phyloP scores from a whole-genome alignment of 2,329 filamentous ascomycete species.

The Claviceps maximensis region DNA sequence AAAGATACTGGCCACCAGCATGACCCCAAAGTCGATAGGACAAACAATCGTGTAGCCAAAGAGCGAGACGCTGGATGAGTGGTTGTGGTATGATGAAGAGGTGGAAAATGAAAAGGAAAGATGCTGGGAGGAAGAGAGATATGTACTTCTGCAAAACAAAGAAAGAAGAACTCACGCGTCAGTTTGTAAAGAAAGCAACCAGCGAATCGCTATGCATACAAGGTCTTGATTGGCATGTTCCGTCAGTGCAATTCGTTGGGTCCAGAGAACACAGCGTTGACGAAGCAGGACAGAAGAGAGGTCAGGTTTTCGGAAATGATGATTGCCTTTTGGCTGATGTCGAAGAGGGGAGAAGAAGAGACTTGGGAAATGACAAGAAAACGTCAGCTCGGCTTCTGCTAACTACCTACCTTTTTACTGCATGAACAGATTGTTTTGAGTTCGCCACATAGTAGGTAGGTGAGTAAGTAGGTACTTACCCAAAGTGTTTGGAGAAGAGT shows the following conservation, averaged over 20 bases:
- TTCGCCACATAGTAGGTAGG: neutral
- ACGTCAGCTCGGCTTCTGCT: constrained; percentile 1
- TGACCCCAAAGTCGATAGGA: constrained; percentile 5
- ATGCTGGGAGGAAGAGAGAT: neutral
- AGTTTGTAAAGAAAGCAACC: constrained; percentile 18
- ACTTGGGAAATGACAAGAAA: constrained; percentile 3
- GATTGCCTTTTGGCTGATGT: constrained; percentile 6
- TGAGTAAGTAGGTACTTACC: constrained; percentile 1
- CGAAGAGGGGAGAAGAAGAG: constrained; percentile 3
- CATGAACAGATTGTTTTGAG: neutral
- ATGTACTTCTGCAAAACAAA: neutral
- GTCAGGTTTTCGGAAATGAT: constrained; percentile 5
- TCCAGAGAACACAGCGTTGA: constrained; percentile 4
- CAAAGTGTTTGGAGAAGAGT: constrained; percentile 1
- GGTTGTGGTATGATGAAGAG: constrained; percentile 1
- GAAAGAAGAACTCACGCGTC: constrained; percentile 18
- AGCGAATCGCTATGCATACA: constrained; percentile 28
- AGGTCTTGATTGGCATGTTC: constrained; percentile 13
- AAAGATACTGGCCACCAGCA: constrained; percentile 7
- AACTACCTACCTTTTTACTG: neutral
- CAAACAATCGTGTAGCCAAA: constrained; percentile 5
- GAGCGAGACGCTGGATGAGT: constrained; percentile 4
- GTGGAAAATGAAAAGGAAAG: neutral
- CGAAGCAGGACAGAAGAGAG: constrained; percentile 6
- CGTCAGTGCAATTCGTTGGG: constrained; percentile 6